These are phyloP conservation scores for Salix brachista DNA, from an alignment of 345 rosid species.

Conservation along the genomic window DNA sequence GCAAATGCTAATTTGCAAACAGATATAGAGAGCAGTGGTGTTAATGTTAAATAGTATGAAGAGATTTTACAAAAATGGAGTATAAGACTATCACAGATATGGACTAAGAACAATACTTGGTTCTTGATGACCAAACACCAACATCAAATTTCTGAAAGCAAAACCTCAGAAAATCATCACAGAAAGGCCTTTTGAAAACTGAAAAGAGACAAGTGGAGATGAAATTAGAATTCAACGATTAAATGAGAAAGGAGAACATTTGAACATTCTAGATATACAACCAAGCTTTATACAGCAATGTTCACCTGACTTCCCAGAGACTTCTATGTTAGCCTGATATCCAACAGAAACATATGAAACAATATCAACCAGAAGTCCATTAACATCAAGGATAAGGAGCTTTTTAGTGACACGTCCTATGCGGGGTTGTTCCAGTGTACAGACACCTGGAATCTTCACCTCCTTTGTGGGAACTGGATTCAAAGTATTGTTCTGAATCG, in stretches of 20 bases:
- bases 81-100: neutral
- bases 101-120: slow-evolving; percentile 6
- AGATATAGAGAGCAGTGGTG: neutral
- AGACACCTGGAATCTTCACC: slow-evolving; percentile 13
- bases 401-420: slow-evolving; percentile 12
- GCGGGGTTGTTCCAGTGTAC: slow-evolving; percentile 21
- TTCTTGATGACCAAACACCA: slow-evolving; percentile 32
- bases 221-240: neutral
- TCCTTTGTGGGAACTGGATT: neutral
- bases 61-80: neutral
- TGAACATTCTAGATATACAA: neutral
- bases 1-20: neutral
- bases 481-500: too few relatives aligned
- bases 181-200: slow-evolving; percentile 32
- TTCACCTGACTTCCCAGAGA: slow-evolving; percentile 23
- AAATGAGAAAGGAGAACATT: neutral
- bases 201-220: neutral
- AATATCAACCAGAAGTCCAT: slow-evolving; percentile 31
- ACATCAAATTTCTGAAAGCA: slow-evolving; percentile 30
- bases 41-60: neutral
- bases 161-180: slow-evolving; percentile 26
- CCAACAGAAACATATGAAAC: neutral
- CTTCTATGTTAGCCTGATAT: neutral
- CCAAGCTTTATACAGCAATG: neutral
- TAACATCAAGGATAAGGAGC: slow-evolving; percentile 31